Evolutionary conservation across 2,329 filamentous ascomycete species (phyloP), one percentile per base, ranked within the genome.

Genomic region (Talaromyces piceae): DNA sequence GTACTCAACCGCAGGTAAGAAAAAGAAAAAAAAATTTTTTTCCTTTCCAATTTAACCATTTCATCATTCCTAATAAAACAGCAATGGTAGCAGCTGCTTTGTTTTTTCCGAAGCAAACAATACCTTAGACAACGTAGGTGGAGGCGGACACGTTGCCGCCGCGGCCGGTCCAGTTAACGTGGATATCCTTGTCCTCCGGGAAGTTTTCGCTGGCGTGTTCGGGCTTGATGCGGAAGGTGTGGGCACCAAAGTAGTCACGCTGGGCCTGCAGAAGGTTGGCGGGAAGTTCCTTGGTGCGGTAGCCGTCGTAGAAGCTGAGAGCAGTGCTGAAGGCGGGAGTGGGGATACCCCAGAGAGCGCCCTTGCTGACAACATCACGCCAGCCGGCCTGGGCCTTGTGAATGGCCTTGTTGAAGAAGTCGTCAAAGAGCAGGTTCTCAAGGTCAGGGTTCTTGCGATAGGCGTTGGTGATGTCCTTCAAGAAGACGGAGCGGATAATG

Each of bases 321-420:
- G 93, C 93, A 56, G 93, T 97, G 70, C 87, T 90, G 85, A 98
- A 98, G 66, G 88, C 89, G 39, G 93, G 93, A 51, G 89, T 93
- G 60, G 93, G 93, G 69, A 98, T 94, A 74, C 93, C 93, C 75
- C 94, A 88, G 58, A 94, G 81, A 58, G 91, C 91, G 61, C 87
- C 82, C 84, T 95, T 94, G 77, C 87, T 81, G 62, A 98, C 86
- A 59, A 95, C 86, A 69, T 90, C 84, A 79, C 88, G 84, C 90
- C 90, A 95, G 69, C 90, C 90, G 55, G 80, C 80, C 80, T 98
- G 93, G 54, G 93, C 93, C 68, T 86, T 88, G 84, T 96, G 86
- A 75, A 98, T 98, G 65, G 93, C 93, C 78, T 93, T 88, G 82
- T 95, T 95, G 87, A 98, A 98, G 85, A 98, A 98, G 72, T 95